Percentiles rank a stretch among this genome's conserved stretches.
These are phyloP conservation scores for Tagetes patula DNA, from an alignment of 129 eudicot genomes.

Conservation along the genomic window DNA sequence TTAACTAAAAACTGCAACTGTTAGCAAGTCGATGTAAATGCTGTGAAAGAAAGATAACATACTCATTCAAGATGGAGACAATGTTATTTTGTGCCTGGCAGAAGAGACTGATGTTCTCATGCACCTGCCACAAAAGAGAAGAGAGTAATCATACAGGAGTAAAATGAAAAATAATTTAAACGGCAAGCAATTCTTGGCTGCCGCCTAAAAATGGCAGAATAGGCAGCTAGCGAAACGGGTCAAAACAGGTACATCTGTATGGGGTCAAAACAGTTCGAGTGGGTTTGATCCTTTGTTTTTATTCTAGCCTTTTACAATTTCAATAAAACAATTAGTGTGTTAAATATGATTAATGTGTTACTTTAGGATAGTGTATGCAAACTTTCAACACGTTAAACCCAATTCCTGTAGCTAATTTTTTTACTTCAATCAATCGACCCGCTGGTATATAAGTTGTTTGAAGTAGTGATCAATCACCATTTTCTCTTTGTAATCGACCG, in stretches of 20 bases:
- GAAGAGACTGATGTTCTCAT: slow-evolving; percentile 77
- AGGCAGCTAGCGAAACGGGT: not conserved
- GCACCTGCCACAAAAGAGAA: slow-evolving; percentile 47
- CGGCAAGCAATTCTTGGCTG: not conserved
- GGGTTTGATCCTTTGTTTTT: not conserved
- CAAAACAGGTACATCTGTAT: not conserved
- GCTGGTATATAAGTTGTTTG: not conserved
- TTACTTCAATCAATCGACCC: not conserved
- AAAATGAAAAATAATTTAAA: not conserved
- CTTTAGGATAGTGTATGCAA: slow-evolving; percentile 3
- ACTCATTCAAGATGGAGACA: slow-evolving; percentile 66
- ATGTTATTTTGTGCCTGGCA: slow-evolving; percentile 72
- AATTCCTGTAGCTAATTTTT: slow-evolving; percentile 4
- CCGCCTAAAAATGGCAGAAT: not conserved
- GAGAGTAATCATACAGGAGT: slow-evolving; percentile 14
- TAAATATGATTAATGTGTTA: not conserved
- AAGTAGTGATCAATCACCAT: not conserved
- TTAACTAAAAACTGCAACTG: not conserved
- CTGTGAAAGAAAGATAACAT: slow-evolving; percentile 27
- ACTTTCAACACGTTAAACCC: not conserved
- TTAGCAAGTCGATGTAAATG: not conserved
- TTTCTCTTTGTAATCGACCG: not conserved
- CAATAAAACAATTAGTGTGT: not conserved
- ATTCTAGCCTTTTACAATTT: not conserved
- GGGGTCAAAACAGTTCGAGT: not conserved